Evolutionary conservation across 257 asterid species (phyloP).

Genomic region (Ilex aquifolium): DNA sequence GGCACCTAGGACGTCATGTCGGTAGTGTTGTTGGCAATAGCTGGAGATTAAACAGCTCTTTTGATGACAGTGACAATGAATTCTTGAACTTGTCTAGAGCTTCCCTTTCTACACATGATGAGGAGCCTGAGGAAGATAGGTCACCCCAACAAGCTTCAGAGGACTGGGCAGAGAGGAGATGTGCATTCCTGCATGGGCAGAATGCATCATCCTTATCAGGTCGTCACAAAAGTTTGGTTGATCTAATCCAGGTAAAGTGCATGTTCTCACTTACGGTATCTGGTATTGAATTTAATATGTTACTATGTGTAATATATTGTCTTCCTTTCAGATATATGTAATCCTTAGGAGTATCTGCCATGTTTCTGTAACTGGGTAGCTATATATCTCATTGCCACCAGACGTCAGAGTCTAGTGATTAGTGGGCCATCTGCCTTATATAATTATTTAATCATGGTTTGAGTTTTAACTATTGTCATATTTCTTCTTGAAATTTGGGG

Average conservation of each 20-base stretch:
- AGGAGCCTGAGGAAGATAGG: constrained; percentile 68
- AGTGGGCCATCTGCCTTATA: too few relatives aligned
- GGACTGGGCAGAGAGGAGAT: constrained; percentile 29
- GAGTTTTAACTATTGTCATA: too few relatives aligned
- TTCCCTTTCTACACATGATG: constrained; percentile 68
- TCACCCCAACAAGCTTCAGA: constrained; percentile 36
- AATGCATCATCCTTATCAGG: constrained; percentile 30
- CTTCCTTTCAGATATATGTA: too few relatives aligned
- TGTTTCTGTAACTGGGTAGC: too few relatives aligned
- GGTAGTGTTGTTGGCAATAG: constrained; percentile 36
- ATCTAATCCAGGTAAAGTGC: constrained; percentile 61
- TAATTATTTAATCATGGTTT: too few relatives aligned
- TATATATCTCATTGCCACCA: too few relatives aligned
- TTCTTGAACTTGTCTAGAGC: constrained; percentile 33
- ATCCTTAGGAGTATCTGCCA: too few relatives aligned
- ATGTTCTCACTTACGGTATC: too few relatives aligned
- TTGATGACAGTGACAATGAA: constrained; percentile 32
- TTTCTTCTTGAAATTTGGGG: too few relatives aligned
- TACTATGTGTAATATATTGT: too few relatives aligned
- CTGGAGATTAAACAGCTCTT: constrained; percentile 32
- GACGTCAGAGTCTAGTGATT: too few relatives aligned
- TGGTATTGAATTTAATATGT: too few relatives aligned
- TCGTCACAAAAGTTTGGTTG: constrained; percentile 67
- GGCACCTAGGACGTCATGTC: constrained; percentile 26
- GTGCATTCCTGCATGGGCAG: constrained; percentile 26